phyloP scores from a whole-genome alignment of 768 basidiomycete genomes.

The Gymnopilus dilepis region DNA sequence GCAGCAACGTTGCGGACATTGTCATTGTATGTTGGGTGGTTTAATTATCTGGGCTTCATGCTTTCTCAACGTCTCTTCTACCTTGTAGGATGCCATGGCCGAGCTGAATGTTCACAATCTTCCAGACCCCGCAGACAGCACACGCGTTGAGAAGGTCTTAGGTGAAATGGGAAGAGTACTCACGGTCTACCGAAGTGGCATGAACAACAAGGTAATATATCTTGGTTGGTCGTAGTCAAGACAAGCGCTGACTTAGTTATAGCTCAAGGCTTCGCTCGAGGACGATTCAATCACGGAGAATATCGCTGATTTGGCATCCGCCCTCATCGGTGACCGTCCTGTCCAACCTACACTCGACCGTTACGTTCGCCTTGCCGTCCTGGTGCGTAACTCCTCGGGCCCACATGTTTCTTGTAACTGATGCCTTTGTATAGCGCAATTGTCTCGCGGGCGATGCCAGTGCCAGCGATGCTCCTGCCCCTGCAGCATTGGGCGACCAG shows the following conservation, averaged over 20 bases:
- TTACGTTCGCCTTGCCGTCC: conserved; percentile 7
- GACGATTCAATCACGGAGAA: background rate
- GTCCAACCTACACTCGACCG: background rate
- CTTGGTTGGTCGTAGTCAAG: background rate
- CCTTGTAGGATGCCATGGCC: background rate
- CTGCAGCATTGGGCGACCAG: background rate
- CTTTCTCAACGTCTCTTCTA: no score
- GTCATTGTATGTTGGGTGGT: background rate
- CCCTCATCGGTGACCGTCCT: background rate
- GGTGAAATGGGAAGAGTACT: background rate
- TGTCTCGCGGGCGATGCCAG: no score
- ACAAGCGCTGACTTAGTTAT: background rate
- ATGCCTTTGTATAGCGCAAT: background rate
- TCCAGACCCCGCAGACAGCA: background rate
- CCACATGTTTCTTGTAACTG: background rate
- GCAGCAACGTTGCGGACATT: background rate
- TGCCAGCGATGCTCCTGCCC: background rate
- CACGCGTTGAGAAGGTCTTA: background rate
- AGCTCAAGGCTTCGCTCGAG: background rate
- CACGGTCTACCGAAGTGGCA: background rate
- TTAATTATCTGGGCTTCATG: background rate
- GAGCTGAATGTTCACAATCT: background rate
- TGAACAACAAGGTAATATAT: background rate
- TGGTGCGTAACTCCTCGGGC: background rate
- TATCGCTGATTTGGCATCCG: conserved; percentile 2